A percentile compares a stretch with the other conserved stretches of the same genome.
These are phyloP conservation scores for Aspergillus heteromorphus DNA, from an alignment of 495 filamentous ascomycete species.

Conservation along the genomic window DNA sequence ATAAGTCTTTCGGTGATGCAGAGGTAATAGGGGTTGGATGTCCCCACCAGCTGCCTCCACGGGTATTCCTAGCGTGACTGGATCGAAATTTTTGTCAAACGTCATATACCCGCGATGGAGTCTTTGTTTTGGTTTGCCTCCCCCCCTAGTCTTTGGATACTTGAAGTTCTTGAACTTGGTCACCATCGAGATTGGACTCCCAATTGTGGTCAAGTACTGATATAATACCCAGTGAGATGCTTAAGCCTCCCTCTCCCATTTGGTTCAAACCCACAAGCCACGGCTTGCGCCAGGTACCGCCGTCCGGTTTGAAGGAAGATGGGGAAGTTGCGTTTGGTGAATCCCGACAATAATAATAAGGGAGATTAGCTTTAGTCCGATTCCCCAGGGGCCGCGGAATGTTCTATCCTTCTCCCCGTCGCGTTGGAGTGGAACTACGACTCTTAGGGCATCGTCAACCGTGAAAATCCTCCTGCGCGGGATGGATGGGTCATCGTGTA, in stretches of 20 bases:
- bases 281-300: not conserved
- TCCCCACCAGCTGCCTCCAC: not conserved
- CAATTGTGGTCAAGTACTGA: too few relatives aligned
- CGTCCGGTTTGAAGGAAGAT: not conserved
- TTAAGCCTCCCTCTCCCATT: not conserved
- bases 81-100: not conserved
- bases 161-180: not conserved
- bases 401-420: slow-evolving; percentile 16
- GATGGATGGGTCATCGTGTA: not conserved
- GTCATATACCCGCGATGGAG: not conserved
- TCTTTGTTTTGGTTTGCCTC: not conserved
- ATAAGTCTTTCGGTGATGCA: not conserved
- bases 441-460: not conserved
- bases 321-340: slow-evolving; percentile 5
- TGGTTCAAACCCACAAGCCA: not conserved
- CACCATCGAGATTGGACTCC: not conserved
- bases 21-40: not conserved
- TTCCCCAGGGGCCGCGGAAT: slow-evolving; percentile 17
- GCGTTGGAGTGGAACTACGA: slow-evolving; percentile 9
- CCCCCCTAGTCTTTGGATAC: not conserved
- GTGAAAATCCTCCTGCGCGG: slow-evolving; percentile 1
- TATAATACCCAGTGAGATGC: not conserved
- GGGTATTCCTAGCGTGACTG: not conserved
- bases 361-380: slow-evolving; percentile 16
- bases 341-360: slow-evolving; percentile 22